Evolutionary conservation across 306 rosid species (phyloP).

Genomic region (Aeschynomene evenia): DNA sequence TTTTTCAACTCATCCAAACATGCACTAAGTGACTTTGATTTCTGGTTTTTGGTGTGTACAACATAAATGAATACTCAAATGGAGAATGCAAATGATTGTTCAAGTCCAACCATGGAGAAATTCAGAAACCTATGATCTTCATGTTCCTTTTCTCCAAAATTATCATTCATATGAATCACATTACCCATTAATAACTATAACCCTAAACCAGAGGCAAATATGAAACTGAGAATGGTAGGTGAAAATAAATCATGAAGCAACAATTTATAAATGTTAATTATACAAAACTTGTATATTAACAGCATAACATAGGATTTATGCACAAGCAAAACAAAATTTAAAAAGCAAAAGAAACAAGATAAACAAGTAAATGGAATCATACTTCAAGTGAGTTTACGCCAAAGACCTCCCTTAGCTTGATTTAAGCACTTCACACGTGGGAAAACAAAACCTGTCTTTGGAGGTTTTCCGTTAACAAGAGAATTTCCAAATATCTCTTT

Average conservation of each 20-base stretch:
- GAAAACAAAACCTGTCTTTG: conserved; percentile 79
- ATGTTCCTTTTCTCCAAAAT: too few relatives aligned
- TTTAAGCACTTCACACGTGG: conserved; percentile 74
- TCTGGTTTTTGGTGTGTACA: too few relatives aligned
- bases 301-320: not conserved
- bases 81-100: too few relatives aligned
- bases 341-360: not conserved
- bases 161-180: too few relatives aligned
- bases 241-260: not conserved
- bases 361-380: conserved; percentile 20
- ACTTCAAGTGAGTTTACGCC: conserved; percentile 78
- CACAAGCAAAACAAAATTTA: conserved; percentile 19
- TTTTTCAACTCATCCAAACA: too few relatives aligned
- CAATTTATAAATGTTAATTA: not conserved
- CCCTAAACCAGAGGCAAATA: not conserved
- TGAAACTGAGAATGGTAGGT: not conserved
- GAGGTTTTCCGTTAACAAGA: conserved; percentile 74
- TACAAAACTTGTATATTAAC: conserved; percentile 8
- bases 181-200: too few relatives aligned
- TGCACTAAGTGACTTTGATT: too few relatives aligned
- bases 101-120: too few relatives aligned
- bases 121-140: too few relatives aligned
- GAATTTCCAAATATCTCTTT: conserved; percentile 91
- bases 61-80: too few relatives aligned
- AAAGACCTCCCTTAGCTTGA: conserved; percentile 61